Percentiles rank a stretch among this genome's conserved stretches.
phyloP scores from a whole-genome alignment of 1,284 basidiomycete species.

The Fomitiporia mediterranea region DNA sequence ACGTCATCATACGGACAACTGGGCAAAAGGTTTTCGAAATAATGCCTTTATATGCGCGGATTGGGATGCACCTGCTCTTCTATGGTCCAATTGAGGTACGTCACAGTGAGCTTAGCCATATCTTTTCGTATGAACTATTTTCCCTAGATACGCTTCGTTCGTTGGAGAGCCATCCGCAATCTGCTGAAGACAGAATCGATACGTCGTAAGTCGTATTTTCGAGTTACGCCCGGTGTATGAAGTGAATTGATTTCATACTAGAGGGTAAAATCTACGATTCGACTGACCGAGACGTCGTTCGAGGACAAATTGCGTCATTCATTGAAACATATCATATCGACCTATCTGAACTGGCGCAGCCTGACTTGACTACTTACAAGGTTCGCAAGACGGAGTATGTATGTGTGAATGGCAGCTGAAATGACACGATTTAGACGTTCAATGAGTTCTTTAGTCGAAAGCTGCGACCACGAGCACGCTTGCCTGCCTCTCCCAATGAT shows the following conservation, averaged over 20 bases:
- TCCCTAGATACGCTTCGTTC: constrained; percentile 33
- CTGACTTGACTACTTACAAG: constrained; percentile 37
- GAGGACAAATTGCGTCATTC: constrained; percentile 41
- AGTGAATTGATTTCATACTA: too few relatives aligned
- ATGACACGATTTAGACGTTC: constrained; percentile 37
- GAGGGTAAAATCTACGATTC: constrained; percentile 29
- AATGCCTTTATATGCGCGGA: constrained; percentile 43
- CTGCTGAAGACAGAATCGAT: constrained; percentile 42
- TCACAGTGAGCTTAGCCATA: background rate
- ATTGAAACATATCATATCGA: constrained; percentile 47
- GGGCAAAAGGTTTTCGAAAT: constrained; percentile 43
- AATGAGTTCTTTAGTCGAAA: constrained; percentile 54
- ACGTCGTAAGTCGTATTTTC: constrained; percentile 32
- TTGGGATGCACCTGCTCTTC: constrained; percentile 43
- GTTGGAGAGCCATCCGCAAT: constrained; percentile 35
- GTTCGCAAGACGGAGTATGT: constrained; percentile 7
- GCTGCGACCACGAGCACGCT: constrained; percentile 42
- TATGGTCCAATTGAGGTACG: constrained; percentile 25
- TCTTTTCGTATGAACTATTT: constrained; percentile 5
- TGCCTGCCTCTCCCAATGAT: constrained; percentile 39
- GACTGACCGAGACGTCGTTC: constrained; percentile 23
- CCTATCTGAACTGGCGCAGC: constrained; percentile 38
- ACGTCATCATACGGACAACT: constrained; percentile 38
- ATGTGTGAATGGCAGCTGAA: background rate
- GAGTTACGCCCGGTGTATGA: background rate